Percentiles rank a stretch among this genome's conserved stretches.
These are phyloP conservation scores for Diutina neorugosa DNA, from an alignment of 1,139 yeast species.

Conservation along the genomic window DNA sequence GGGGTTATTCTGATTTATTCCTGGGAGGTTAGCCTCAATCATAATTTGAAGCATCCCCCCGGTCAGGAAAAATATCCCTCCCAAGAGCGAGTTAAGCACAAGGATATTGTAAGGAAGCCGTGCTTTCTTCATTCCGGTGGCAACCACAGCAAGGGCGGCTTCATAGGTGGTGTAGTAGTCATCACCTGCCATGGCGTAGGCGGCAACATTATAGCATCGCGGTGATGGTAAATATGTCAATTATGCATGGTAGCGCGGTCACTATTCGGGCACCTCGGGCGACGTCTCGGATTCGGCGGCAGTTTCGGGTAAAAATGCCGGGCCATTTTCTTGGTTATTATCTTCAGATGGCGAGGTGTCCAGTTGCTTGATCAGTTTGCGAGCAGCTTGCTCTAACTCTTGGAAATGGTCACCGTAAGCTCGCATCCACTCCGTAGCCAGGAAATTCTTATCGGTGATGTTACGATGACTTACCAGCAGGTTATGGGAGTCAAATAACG, in stretches of 20 bases:
- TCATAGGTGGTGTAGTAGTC: constrained; percentile 60
- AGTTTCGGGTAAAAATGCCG: neutral
- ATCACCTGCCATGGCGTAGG: constrained; percentile 2
- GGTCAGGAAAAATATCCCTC: constrained; percentile 55
- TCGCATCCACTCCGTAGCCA: constrained; percentile 37
- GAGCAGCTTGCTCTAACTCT: constrained; percentile 41
- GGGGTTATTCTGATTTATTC: constrained; percentile 28
- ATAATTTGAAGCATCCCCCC: constrained; percentile 64
- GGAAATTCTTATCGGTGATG: constrained; percentile 28
- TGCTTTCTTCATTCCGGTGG: constrained; percentile 73
- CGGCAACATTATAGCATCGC: neutral
- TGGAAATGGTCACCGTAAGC: constrained; percentile 40
- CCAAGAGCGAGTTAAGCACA: constrained; percentile 50
- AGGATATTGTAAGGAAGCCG: constrained; percentile 48
- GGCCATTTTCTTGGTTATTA: no score
- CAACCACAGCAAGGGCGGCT: constrained; percentile 71
- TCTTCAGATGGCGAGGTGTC: neutral
- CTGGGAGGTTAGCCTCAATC: constrained; percentile 40
- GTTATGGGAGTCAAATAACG: neutral
- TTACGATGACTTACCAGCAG: constrained; percentile 14
- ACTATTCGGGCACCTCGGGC: neutral
- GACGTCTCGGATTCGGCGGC: neutral
- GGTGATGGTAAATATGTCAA: neutral
- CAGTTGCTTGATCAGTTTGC: constrained; percentile 4
- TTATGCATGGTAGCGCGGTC: neutral